Conservation (phyloP, 2,329 filamentous ascomycete species). For the Fulvia fulva region DNA sequence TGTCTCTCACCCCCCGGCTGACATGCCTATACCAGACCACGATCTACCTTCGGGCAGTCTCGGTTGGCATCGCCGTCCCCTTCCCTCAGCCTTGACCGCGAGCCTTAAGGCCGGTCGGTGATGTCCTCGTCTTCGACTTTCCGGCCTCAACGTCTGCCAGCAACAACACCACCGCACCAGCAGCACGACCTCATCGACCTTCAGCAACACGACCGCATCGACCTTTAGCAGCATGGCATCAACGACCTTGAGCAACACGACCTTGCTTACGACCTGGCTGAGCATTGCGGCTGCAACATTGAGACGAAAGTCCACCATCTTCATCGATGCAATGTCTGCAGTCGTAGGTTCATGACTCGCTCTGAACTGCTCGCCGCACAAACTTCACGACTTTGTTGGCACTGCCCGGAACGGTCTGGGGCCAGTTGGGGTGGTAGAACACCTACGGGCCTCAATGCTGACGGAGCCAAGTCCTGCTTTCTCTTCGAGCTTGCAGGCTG, state of each 20-base stretch:
- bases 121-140: background rate
- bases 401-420: background rate
- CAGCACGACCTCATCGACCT: background rate
- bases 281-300: background rate
- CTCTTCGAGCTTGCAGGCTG: background rate
- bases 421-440: background rate
- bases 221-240: background rate
- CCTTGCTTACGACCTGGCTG: background rate
- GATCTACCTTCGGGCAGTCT: background rate
- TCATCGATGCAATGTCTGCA: background rate
- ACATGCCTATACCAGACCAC: background rate
- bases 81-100: background rate
- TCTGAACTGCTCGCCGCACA: background rate
- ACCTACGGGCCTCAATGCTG: background rate
- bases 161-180: background rate
- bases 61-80: background rate
- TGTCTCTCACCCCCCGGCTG: background rate
- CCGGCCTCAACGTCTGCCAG: background rate
- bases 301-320: background rate
- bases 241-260: background rate
- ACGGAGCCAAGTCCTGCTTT: background rate
- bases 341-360: background rate
- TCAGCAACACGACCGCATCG: background rate
- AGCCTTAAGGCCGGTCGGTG: background rate
- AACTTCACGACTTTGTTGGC: background rate